Evolutionary conservation across 768 basidiomycete species (phyloP).

Genomic region (Boletales sp.): DNA sequence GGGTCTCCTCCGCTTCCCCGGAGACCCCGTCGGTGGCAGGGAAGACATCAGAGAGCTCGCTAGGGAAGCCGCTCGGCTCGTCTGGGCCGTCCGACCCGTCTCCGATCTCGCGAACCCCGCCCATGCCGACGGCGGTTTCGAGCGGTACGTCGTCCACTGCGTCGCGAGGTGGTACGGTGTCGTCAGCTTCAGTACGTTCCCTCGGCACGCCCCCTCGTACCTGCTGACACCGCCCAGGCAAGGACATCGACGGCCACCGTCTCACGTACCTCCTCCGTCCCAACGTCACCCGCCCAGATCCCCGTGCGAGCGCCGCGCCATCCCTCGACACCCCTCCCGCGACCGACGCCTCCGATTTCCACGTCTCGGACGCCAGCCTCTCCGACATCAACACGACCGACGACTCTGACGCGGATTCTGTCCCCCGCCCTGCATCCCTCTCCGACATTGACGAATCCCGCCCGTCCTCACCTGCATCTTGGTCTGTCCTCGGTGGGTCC

Average conservation of each 20-base stretch:
- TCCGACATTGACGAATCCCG: conserved; percentile 28
- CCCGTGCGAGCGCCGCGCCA: conserved; percentile 20
- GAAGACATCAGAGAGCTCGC: conserved; percentile 61
- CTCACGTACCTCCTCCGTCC: conserved; percentile 81
- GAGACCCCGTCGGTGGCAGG: conserved; percentile 48
- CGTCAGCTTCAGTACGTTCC: conserved; percentile 71
- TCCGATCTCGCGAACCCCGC: not conserved
- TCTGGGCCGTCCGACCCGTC: conserved; percentile 56
- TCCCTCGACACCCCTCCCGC: conserved; percentile 68
- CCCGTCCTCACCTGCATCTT: conserved; percentile 31
- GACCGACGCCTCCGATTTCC: conserved; percentile 61
- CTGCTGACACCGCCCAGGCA: conserved; percentile 24
- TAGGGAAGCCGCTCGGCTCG: conserved; percentile 59
- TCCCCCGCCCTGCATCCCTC: conserved; percentile 9
- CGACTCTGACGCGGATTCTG: conserved; percentile 24
- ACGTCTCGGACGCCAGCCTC: conserved; percentile 44
- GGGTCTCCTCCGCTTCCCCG: conserved; percentile 31
- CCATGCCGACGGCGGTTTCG: conserved; percentile 58
- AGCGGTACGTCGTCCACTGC: conserved; percentile 79
- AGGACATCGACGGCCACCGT: conserved; percentile 49
- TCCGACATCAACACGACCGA: conserved; percentile 32
- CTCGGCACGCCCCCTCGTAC: not conserved
- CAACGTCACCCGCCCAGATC: conserved; percentile 62
- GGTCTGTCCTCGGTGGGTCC: conserved; percentile 35
- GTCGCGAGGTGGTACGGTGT: conserved; percentile 76